phyloP scores from a whole-genome alignment of 495 filamentous ascomycete species.

The Ramalina intermedia region DNA sequence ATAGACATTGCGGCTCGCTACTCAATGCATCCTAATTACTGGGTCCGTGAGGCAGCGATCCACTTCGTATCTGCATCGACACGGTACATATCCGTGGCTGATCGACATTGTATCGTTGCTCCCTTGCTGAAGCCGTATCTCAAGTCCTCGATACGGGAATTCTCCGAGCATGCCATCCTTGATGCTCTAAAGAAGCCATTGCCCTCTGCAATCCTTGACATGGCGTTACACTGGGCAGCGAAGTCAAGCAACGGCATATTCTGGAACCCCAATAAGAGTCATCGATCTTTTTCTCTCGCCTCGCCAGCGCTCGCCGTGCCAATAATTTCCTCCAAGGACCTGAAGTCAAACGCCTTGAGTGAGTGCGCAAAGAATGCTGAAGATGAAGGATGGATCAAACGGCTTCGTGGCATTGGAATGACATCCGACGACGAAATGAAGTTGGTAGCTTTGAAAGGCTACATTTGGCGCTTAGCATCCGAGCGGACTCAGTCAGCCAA shows the following conservation, averaged over 20 bases:
- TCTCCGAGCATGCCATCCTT: constrained; percentile 60
- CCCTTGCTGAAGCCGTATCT: constrained; percentile 72
- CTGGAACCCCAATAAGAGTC: constrained; percentile 61
- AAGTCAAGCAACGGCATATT: constrained; percentile 69
- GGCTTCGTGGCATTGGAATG: constrained; percentile 75
- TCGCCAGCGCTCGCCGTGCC: constrained; percentile 31
- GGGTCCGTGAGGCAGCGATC: constrained; percentile 82
- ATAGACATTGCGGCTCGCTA: constrained; percentile 69
- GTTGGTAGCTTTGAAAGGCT: constrained; percentile 70
- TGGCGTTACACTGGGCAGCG: constrained; percentile 72
- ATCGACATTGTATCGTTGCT: constrained; percentile 65
- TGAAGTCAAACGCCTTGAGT: constrained; percentile 18
- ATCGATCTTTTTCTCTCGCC: constrained; percentile 51
- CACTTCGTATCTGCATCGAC: constrained; percentile 67
- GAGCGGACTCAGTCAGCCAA: constrained; percentile 47
- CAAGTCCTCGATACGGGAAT: constrained; percentile 47
- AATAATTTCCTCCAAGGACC: constrained; percentile 30
- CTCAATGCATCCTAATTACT: constrained; percentile 83
- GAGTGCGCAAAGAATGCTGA: constrained; percentile 62
- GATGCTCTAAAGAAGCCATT: constrained; percentile 75
- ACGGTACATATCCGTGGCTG: constrained; percentile 64
- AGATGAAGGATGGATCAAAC: constrained; percentile 86
- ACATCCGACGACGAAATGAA: constrained; percentile 77
- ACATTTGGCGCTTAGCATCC: constrained; percentile 73
- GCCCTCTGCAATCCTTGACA: constrained; percentile 65